Evolutionary conservation across 2,329 filamentous ascomycete species (phyloP), one percentile per base, ranked within the genome.

Genomic region (Calonectria henricotiae): DNA sequence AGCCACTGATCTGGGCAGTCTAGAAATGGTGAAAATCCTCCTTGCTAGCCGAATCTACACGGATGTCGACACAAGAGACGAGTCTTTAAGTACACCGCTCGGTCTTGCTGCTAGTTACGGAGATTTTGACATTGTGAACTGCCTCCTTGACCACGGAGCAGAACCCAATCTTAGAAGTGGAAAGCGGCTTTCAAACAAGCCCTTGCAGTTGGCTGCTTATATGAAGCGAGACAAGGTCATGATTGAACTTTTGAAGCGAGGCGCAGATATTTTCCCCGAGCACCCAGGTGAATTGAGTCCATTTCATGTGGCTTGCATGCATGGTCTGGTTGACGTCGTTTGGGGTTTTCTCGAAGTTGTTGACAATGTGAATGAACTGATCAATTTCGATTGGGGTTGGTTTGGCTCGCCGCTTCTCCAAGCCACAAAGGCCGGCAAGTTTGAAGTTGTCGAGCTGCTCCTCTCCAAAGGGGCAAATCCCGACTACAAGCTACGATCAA

Each of bases 311-410:
- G 71, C 62, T 8, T 74, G 71, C 23, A 30, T 47, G 15, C 27
- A 47, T 8, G 72, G 71, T 1, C 70, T 65, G n/a, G 32, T 71
- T 7, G 62, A 70, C 1, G 66, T 68, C 2, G 65, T 75, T 2
- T 46, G 62, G 20, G 39, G 51, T 5, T 74, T 73, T 20, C 65
- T 73, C 13, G 72, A 74, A 30, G 51, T 62, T 4, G 68, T 69
- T 1, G 65, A 67, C 3, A 55, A 74, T 17, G 27, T 35, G 4
- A n/a, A 62, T 1, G 68, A 73, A n/a, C 32, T 74, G 39, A 37
- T 73, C 54, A 70, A 71, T 41, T 73, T 75, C 8, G 71, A 75
- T 55, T 75, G 72, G 72, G 72, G 71, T 4, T 69, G 66, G 67
- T 68, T 65, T 32, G 71, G 67, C 20, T 70, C 65, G 12, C 71